These are phyloP conservation scores for Aspergillus incahuasiensis DNA, from an alignment of 495 filamentous ascomycete genomes.

Conservation along the genomic window DNA sequence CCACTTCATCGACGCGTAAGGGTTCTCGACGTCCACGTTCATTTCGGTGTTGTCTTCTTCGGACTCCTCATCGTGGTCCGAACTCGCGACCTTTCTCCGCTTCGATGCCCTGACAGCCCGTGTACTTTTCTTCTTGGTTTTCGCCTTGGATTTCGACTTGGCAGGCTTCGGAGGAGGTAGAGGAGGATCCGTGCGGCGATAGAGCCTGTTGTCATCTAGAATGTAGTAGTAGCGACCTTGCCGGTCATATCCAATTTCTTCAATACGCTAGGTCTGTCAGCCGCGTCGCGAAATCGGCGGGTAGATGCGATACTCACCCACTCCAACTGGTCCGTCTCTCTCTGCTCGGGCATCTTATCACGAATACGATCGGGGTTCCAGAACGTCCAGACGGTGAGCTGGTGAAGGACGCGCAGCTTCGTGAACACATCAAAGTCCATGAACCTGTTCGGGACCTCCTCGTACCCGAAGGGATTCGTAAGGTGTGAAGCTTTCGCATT, in stretches of 20 bases:
- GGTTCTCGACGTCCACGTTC: conserved; percentile 35
- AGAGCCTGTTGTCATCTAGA: conserved; percentile 89
- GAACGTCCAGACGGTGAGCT: conserved; percentile 87
- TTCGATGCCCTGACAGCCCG: conserved; percentile 67
- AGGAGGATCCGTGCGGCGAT: conserved; percentile 70
- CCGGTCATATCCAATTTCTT: conserved; percentile 83
- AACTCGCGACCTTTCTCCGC: conserved; percentile 57
- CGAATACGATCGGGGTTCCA: conserved; percentile 78
- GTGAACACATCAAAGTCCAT: conserved; percentile 75
- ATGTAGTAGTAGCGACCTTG: conserved; percentile 83
- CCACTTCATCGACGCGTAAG: conserved; percentile 69
- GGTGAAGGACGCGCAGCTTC: conserved; percentile 85
- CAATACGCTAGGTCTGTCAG: conserved; percentile 65
- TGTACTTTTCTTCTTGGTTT: conserved; percentile 71
- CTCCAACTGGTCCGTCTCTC: conserved; percentile 70
- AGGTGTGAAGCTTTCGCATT: conserved; percentile 68
- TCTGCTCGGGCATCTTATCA: conserved; percentile 79
- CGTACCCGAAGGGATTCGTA: conserved; percentile 81
- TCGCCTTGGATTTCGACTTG: conserved; percentile 72
- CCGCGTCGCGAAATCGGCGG: neutral
- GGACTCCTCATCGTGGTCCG: conserved; percentile 48
- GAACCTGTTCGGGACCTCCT: conserved; percentile 68
- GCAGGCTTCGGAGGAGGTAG: conserved; percentile 51
- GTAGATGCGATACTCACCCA: conserved; percentile 60
- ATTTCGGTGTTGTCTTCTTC: conserved; percentile 47